A percentile compares a stretch with the other conserved stretches of the same genome.
Conservation (phyloP, 2,329 filamentous ascomycete genomes). For the Pseudogymnoascus sp. region DNA sequence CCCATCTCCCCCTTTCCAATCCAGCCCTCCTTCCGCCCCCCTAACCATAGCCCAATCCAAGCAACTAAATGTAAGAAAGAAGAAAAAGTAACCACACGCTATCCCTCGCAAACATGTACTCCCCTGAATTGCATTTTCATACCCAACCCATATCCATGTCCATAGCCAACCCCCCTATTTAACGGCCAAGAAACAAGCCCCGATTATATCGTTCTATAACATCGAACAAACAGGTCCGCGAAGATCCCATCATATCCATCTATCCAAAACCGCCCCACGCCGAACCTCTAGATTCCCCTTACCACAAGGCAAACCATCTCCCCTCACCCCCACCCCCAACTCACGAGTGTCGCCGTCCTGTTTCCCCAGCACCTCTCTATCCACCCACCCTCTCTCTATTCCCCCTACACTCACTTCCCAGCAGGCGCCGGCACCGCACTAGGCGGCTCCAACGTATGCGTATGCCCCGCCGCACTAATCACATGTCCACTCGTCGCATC, state of each 20-base stretch:
- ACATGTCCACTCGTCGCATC: conserved; percentile 65
- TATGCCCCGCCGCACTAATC: conserved; percentile 66
- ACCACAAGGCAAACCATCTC: no score
- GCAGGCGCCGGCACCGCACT: conserved; percentile 32
- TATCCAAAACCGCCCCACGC: not conserved
- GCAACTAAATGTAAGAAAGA: not conserved
- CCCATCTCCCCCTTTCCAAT: not conserved
- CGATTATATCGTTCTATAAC: not conserved
- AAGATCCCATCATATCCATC: not conserved
- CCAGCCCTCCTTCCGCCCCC: not conserved
- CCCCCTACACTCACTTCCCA: conserved; percentile 15
- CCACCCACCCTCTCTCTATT: not conserved
- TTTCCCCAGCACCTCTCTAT: not conserved
- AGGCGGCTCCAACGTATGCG: conserved; percentile 75
- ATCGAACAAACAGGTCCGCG: not conserved
- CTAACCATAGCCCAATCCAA: not conserved
- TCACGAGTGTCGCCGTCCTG: no score
- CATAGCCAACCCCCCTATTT: no score
- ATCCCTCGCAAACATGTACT: no score
- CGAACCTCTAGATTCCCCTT: not conserved
- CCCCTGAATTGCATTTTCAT: no score
- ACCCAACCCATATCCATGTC: no score
- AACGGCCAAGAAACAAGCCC: not conserved
- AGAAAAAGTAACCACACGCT: no score
- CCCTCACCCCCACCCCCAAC: no score